Base-by-base conservation (phyloP, 2,329 filamentous ascomycete species). In the Leptographium radiaticola region DNA sequence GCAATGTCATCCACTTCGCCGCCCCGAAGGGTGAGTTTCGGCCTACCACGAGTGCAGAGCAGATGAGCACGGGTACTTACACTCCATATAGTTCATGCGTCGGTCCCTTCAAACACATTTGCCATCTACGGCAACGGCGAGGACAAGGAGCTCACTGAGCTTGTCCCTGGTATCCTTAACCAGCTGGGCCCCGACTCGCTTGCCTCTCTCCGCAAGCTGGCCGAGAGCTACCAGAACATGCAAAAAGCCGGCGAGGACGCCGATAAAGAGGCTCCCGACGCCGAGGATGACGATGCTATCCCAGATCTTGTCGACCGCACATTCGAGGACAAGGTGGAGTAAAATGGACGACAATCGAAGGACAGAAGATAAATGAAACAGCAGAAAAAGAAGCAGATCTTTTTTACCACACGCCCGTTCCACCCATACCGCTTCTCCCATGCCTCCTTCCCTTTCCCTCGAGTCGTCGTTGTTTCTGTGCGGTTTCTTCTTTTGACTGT, bases 141-240 rank as follows among this genome's bases (percentile, higher is more conserved):
- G 78, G 93, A 98, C 77, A 98, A 98, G 83, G 93, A 98, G 79
- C 87, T 98, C 63, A 98, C 93, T 59, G 93, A 98, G 79, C 89
- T 98, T 66, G 93, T 98, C 62, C 93, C 93, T 66, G 93, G 93
- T 62, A 98, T 98, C 75, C 87, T 98, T 60, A 98, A 97, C 86
- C 93, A 98, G 80, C 89, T 98, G 60, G 93, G 93, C 67, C 93
- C 93, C 67, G 93, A 98, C 79, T 95, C 89, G 60, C 87, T 98
- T 57, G 93, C 93, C 58, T 95, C 89, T 60, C 88, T 98, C 68
- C 88, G 93, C 73, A 97, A 97, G 80, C 83, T 98, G 60, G 93
- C 93, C 65, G 93, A 98, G 82, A 94, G 87, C 81, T 98, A 98
- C 82, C 93, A 98, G 84, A 93, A 83, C 77, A 83, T 97, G 83